Conservation (phyloP, 2,329 filamentous ascomycete genomes). For the Myriosclerotinia curreyana region DNA sequence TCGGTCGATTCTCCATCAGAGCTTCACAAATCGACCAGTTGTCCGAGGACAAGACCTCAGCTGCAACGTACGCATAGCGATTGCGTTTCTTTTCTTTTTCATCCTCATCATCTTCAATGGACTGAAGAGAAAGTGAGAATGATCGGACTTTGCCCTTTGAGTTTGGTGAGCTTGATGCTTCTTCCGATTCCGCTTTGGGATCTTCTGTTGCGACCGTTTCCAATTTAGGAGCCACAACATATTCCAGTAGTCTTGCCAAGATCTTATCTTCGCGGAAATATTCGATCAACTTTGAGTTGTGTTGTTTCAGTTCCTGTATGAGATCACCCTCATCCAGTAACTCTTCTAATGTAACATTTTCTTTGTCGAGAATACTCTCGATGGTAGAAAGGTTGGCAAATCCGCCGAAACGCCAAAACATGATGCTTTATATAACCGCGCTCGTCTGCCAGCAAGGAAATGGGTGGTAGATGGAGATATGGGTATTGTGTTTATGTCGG, state of each 20-base stretch:
- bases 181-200: conserved; percentile 52
- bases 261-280: conserved; percentile 86
- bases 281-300: conserved; percentile 96
- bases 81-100: conserved; percentile 87
- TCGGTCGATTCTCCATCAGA: conserved; percentile 76
- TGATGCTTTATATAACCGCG: conserved; percentile 53
- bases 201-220: conserved; percentile 54
- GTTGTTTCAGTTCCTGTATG: conserved; percentile 96
- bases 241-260: conserved; percentile 80
- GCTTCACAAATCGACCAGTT: conserved; percentile 96
- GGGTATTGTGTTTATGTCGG: conserved; percentile 28
- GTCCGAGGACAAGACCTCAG: conserved; percentile 90
- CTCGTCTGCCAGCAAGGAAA: conserved; percentile 35
- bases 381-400: conserved; percentile 97
- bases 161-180: conserved; percentile 51
- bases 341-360: conserved; percentile 90
- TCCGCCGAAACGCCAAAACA: conserved; percentile 99
- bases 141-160: conserved; percentile 48
- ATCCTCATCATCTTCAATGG: conserved; percentile 56
- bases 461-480: conserved; percentile 32
- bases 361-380: conserved; percentile 94
- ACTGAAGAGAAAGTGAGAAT: conserved; percentile 51
- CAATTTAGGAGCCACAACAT: conserved; percentile 79
- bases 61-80: conserved; percentile 89
- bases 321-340: conserved; percentile 93